A percentile compares a stretch with the other conserved stretches of the same genome.
phyloP scores from a whole-genome alignment of 2,329 filamentous ascomycete species.

The Apiospora saccharicola region DNA sequence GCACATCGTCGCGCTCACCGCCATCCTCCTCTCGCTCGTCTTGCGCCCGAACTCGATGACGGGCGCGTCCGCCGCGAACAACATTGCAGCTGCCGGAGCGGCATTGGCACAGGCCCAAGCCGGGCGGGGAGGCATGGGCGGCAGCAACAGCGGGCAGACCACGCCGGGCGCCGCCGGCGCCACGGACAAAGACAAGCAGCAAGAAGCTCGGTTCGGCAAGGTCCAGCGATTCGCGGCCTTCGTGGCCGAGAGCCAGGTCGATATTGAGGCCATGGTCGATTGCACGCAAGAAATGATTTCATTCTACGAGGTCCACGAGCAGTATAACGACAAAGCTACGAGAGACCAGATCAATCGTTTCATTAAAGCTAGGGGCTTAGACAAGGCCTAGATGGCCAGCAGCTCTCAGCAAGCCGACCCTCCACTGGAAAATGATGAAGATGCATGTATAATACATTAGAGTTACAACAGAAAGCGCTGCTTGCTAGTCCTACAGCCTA shows the following conservation, averaged over 20 bases:
- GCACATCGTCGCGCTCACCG: constrained; percentile 87
- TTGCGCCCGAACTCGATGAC: constrained; percentile 64
- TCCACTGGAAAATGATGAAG: too few species aligned
- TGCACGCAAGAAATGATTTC: constrained; percentile 92
- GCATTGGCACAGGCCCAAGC: constrained; percentile 57
- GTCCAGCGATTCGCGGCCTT: constrained; percentile 75
- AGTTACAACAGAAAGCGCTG: too few species aligned
- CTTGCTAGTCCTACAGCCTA: too few species aligned
- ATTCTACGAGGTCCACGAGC: constrained; percentile 76
- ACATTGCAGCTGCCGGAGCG: constrained; percentile 58
- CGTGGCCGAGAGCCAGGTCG: constrained; percentile 85
- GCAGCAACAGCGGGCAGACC: constrained; percentile 35
- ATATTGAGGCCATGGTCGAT: constrained; percentile 85
- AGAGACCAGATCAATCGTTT: constrained; percentile 66
- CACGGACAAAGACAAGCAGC: constrained; percentile 54
- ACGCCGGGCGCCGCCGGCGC: constrained; percentile 32
- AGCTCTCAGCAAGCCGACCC: too few species aligned
- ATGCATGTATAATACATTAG: too few species aligned
- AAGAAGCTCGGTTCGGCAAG: constrained; percentile 67
- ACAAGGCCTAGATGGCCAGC: constrained; percentile 46
- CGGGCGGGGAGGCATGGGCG: constrained; percentile 41
- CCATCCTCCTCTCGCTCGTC: constrained; percentile 84
- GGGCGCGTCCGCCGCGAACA: constrained; percentile 47
- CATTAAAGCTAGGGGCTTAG: constrained; percentile 64
- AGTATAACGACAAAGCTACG: constrained; percentile 67